Percentiles rank a stretch among this genome's conserved stretches.
phyloP scores from a whole-genome alignment of 495 filamentous ascomycete genomes.

The Staphylotrichum longicolle region DNA sequence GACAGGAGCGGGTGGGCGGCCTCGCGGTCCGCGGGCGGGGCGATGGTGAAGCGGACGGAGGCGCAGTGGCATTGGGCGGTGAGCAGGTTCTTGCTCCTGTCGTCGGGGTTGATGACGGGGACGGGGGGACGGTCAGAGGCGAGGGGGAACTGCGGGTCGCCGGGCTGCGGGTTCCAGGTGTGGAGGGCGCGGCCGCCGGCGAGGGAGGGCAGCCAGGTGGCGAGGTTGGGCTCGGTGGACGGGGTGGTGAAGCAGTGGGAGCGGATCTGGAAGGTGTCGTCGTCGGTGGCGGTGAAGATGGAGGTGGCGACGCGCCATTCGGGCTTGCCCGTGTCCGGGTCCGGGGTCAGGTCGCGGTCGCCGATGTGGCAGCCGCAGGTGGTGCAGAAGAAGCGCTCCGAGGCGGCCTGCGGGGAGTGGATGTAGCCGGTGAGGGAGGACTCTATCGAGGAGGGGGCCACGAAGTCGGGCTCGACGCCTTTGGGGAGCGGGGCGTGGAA shows the following conservation, averaged over 20 bases:
- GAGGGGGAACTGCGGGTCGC: constrained; percentile 25
- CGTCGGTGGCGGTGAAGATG: constrained; percentile 32
- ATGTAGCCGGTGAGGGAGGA: constrained; percentile 49
- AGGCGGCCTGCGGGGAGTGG: constrained; percentile 39
- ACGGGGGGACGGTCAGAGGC: constrained; percentile 14
- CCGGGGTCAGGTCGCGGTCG: constrained; percentile 41
- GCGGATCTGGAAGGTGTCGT: constrained; percentile 40
- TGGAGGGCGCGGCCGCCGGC: constrained; percentile 32
- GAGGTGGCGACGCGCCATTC: constrained; percentile 36
- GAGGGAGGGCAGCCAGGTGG: constrained; percentile 45
- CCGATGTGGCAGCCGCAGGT: constrained; percentile 66
- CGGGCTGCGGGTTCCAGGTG: constrained; percentile 27
- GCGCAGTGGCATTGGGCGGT: constrained; percentile 44
- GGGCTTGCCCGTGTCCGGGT: constrained; percentile 25
- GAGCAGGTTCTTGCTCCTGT: constrained; percentile 24
- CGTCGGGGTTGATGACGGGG: constrained; percentile 16
- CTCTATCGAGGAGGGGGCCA: constrained; percentile 39
- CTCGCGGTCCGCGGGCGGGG: constrained; percentile 31
- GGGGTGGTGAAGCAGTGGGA: constrained; percentile 41
- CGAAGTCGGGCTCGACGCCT: constrained; percentile 30
- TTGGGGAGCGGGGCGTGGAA: constrained; percentile 49
- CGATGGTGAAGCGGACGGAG: constrained; percentile 46
- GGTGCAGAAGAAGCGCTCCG: constrained; percentile 64
- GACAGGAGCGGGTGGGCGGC: constrained; percentile 9
- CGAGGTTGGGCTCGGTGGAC: constrained; percentile 32